Base-by-base conservation (phyloP, 2,329 filamentous ascomycete species). In the Diaporthe capsici region DNA sequence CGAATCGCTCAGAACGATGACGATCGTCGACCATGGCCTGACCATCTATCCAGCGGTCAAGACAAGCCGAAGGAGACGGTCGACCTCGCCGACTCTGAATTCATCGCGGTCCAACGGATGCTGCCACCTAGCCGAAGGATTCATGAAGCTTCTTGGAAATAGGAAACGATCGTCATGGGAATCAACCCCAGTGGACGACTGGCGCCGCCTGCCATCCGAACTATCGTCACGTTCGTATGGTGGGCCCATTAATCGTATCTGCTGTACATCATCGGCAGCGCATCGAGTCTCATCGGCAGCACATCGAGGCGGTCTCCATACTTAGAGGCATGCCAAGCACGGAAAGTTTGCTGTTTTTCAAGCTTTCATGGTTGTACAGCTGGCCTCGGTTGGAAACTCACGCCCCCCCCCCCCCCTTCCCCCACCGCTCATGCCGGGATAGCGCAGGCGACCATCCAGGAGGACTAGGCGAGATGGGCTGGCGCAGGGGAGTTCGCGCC, bases 341-440 rank as follows among this genome's bases (percentile, higher is more conserved):
- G 63, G 65, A 13, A 70, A 8, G 34, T 55, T 28, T 37, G 22
- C 65, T 55, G 13, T 22, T 22, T 70, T 70, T 70, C 65, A 70
- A 70, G 34, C 47, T 70, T 70, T 55, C 34, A 28, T 8, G 49
- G 65, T 70, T 55, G 65, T 42, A 70, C 47, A 70, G 65, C 49
- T 70, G 65, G 65, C 34, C 37, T 70, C 65, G 65, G n/a, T 70
- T 55, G 34, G 39, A 28, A 15, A 1, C 31, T 28, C 28, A 28
- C 28, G 28, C 28, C n/a, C 34, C 13, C n/a, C 34, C 13, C n/a
- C 34, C 49, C 42, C n/a, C 55, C 31, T 5, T n/a, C 34, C 8
- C 34, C 15, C 49, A 55, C 34, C 55, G 34, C 34, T 42, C 22
- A 42, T 55, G 34, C 34, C 13, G 15, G 22, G 34, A 25, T 42